Evolutionary conservation across 345 rosid genomes (phyloP).

Genomic region (Euphorbia peplus): DNA sequence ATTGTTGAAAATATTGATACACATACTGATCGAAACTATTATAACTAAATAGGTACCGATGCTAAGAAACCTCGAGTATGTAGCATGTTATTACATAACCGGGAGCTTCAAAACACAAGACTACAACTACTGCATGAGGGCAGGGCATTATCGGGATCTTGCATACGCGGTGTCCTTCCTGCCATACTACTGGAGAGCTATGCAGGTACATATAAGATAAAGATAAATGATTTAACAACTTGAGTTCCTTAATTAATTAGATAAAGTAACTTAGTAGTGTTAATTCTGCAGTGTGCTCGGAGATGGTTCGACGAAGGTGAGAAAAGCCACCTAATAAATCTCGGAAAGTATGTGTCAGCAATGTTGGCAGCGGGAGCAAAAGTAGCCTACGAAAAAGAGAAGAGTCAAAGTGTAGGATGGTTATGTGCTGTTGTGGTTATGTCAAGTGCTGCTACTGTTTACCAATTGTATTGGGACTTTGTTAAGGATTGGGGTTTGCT

Average conservation of each 20-base stretch:
- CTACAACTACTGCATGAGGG: conserved; percentile 80
- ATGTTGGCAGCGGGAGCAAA: conserved; percentile 96
- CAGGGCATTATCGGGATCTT: conserved; percentile 73
- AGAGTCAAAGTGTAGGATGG: conserved; percentile 43
- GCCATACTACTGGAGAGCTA: conserved; percentile 99
- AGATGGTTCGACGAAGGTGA: conserved; percentile 93
- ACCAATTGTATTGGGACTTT: conserved; percentile 98
- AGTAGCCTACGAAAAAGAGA: conserved; percentile 82
- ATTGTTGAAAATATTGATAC: not conserved
- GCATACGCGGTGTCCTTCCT: conserved; percentile 93
- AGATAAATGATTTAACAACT: no score
- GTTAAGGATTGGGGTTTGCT: conserved; percentile 99
- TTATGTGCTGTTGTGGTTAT: conserved; percentile 64
- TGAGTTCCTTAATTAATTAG: no score
- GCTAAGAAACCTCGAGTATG: conserved; percentile 79
- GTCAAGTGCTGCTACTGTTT: conserved; percentile 82
- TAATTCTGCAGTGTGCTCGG: conserved; percentile 68
- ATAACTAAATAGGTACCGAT: conserved; percentile 53
- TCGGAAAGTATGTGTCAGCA: conserved; percentile 93
- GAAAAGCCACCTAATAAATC: conserved; percentile 68
- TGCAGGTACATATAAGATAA: conserved; percentile 70
- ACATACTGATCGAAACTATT: conserved; percentile 7
- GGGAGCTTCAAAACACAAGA: conserved; percentile 93
- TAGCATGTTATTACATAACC: conserved; percentile 85
- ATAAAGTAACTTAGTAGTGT: not conserved